Base-by-base conservation (phyloP, 2,329 filamentous ascomycete species). In the Hymenoscyphus occultus region DNA sequence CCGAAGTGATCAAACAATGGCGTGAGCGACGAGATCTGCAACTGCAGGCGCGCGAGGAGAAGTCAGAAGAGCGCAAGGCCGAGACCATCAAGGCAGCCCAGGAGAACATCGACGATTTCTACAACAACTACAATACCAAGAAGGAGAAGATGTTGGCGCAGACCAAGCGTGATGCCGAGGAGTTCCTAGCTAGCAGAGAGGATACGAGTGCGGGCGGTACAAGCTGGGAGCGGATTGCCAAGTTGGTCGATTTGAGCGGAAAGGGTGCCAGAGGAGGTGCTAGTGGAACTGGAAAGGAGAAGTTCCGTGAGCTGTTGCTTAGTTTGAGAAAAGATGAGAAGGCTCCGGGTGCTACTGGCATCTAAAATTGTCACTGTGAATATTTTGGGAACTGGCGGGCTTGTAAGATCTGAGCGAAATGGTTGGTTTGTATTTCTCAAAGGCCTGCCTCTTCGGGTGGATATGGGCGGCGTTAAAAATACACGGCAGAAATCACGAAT, bases 61-160 rank as follows among this genome's bases (percentile, higher is more conserved):
- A 94, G 71, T 94, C 94, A 63, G 86, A 88, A 54, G 83, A 87
- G 70, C 92, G 93, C 80, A 95, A 95, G 77, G 86, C 87, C 68
- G 89, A 94, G 77, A 97, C 93, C 1, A 81, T 97, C 76, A 88
- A 92, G 77, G 92, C 95, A 72, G 95, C 95, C 12, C 92, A 93
- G 76, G 86, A 93, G 77, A 95, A 96, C 78, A 96, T 99, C 70
- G 95, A 99, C 77, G 95, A 97, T 77, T 99, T 98, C 81, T 99
- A 99, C 83, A 93, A 97, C 76, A 97, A 97, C 80, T 99, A 99
- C 83, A 98, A 98, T 82, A 89, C 90, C 78, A 97, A 97, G 82
- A 94, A 95, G 78, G 95, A 99, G 78, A 98, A 98, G 85, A 87
- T 86, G 66, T 90, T 97, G 71, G 84, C 90, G 28, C 92, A 96